Evolutionary conservation across 441 rosid species (phyloP), one percentile per base, ranked within the genome.

Genomic region (Manihot esculenta): DNA sequence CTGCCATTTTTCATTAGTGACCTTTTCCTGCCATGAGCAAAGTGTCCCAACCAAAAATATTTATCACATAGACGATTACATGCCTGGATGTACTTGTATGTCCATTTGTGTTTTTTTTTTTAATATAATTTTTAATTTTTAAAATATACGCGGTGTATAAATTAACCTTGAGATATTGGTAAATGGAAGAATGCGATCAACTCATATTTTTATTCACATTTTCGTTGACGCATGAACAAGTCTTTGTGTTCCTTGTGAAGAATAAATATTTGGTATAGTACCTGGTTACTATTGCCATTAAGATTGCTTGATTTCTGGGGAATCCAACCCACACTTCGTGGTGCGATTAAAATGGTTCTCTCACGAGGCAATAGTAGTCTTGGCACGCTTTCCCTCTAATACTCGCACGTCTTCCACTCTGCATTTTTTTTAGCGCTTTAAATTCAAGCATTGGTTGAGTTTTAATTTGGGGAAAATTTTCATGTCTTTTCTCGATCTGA

Each of bases 91-190:
- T 61, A 26, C 13, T 27, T 60, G 42, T 21, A 49, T 45, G 10
- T 45, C 30, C 24, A 21, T 59, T 15, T 17, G 11, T 60, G 14
- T 3, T 56, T 56, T 38, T 44, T 38, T 56, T 57, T 5, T 57
- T 38, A 44, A 44, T n/a, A n/a, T n/a, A n/a, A n/a, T n/a, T 56
- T 67, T 33, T 17, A 2, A 24, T 24, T 55, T 12, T 12, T 3
- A 21, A 4, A 11, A 27, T 68, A 47, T 71, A 33, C 10, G 60
- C 38, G 38, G 62, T n/a, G 38, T 72, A 74, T 64, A 66, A 66
- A 68, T 71, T 74, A 44, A 44, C 24, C 27, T 1, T 38, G 26
- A 62, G 48, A n/a, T 24, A 51, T 55, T 49, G 30, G 44, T 41
- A 15, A 50, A 64, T 48, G 50, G 47, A 71, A 64, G 55, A 55